Conservation (phyloP, 2,329 filamentous ascomycete species). For the Phoma sp. region DNA sequence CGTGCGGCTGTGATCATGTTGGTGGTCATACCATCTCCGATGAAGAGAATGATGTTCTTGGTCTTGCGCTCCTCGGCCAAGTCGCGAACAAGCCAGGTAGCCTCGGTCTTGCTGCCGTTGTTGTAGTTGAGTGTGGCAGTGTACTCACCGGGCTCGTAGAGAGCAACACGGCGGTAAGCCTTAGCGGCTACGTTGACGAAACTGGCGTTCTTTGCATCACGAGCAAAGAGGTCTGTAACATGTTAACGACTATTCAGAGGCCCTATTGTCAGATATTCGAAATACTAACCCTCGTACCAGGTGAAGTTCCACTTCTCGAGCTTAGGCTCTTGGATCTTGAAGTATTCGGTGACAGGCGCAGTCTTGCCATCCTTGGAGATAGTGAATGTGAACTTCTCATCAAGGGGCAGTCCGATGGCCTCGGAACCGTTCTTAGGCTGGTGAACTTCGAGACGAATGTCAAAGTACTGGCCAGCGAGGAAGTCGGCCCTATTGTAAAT, state of each 20-base stretch:
- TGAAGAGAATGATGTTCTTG: constrained; percentile 87
- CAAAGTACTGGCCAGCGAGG: constrained; percentile 82
- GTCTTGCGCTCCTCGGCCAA: constrained; percentile 73
- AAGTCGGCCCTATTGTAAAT: constrained; percentile 69
- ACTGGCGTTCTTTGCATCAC: constrained; percentile 72
- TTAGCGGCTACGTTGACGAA: constrained; percentile 83
- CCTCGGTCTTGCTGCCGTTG: constrained; percentile 72
- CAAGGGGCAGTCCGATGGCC: constrained; percentile 73
- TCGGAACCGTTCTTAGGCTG: constrained; percentile 83
- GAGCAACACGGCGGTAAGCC: constrained; percentile 75
- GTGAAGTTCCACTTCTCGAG: constrained; percentile 83
- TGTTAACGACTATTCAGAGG: not conserved
- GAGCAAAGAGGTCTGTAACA: constrained; percentile 71
- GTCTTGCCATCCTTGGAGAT: constrained; percentile 68
- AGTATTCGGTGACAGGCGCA: constrained; percentile 69
- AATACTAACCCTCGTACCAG: constrained; percentile 74
- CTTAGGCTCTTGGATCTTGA: constrained; percentile 72
- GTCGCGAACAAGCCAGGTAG: constrained; percentile 79
- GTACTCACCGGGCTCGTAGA: constrained; percentile 82
- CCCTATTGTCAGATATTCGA: too few relatives aligned
- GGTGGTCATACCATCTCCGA: constrained; percentile 74
- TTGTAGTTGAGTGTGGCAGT: constrained; percentile 79
- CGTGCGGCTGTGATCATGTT: constrained; percentile 84
- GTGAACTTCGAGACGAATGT: constrained; percentile 83
- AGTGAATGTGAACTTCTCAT: constrained; percentile 77